Evolutionary conservation across 2,329 filamentous ascomycete species (phyloP), one percentile per base, ranked within the genome.

Genomic region (Magnaporthiopsis incrustans): DNA sequence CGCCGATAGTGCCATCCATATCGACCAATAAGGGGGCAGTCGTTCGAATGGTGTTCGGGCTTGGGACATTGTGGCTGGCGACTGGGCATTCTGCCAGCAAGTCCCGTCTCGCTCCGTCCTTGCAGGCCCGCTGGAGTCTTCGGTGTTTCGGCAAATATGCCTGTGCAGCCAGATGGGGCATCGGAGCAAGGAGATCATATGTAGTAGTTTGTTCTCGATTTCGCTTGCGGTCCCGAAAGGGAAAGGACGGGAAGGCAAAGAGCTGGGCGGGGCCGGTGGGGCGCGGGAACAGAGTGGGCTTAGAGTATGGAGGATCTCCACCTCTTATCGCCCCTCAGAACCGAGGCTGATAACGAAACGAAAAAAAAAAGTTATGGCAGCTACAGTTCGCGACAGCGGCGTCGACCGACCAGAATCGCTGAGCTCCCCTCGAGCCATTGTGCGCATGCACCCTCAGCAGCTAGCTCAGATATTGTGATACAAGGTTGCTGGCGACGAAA

Each of bases 401-500:
- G 18, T 53, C n/a, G 22, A 22, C 22, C 59, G 25, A 44, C 35
- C 14, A 60, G 14, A 60, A 60, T 8, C 15, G 26, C 59, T 4
- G n/a, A 22, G n/a, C 12, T 14, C 33, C 30, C 32, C n/a, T 58
- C 60, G 56, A 27, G 64, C 27, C 33, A n/a, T 4, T 53, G 44
- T n/a, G 44, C 44, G 22, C 44, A 53, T n/a, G 44, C 44, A 14
- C 35, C 44, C 7, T 7, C 3, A 18, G n/a, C 18, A n/a, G 12
- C 33, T 15, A 66, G 62, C 60, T 35, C 22, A 66, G 62, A 59
- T 44, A 62, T 61, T 35, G 62, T 57, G 62, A 66, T 59, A 61
- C 32, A 61, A 60, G 65, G 61, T 63, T 64, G 58, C 62, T 15
- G 38, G 58, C 65, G 68, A 10, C 44, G 44, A 53, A 53, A 22